phyloP scores from a whole-genome alignment of 495 filamentous ascomycete species.

The Aspergillus funiculosus region DNA sequence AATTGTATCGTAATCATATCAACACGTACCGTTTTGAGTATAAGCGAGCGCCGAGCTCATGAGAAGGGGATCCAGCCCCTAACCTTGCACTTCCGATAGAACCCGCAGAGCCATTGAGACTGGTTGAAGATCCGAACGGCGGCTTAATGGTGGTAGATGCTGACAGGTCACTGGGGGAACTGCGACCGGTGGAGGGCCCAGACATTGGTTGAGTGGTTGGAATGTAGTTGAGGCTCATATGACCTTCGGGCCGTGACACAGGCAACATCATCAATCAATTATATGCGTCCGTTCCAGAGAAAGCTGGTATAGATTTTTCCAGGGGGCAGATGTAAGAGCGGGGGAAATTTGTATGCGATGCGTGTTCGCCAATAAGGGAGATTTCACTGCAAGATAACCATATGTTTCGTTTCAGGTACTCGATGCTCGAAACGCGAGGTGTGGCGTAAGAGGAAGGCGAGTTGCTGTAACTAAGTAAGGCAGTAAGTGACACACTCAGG shows the following conservation, averaged over 20 bases:
- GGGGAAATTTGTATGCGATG: neutral
- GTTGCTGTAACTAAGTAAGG: neutral
- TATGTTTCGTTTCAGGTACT: slow-evolving; percentile 7
- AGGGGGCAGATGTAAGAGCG: too few relatives aligned
- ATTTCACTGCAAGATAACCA: slow-evolving; percentile 12
- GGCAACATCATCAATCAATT: slow-evolving; percentile 81
- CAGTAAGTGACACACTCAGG: neutral
- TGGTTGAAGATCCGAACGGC: slow-evolving; percentile 64
- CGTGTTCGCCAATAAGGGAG: neutral
- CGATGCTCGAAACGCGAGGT: neutral
- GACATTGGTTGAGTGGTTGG: slow-evolving; percentile 72
- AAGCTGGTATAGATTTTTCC: slow-evolving; percentile 10
- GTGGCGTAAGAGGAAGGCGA: neutral
- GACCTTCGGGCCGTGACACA: slow-evolving; percentile 57
- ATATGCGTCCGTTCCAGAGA: slow-evolving; percentile 24
- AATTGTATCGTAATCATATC: neutral
- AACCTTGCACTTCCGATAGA: slow-evolving; percentile 72
- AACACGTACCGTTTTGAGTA: slow-evolving; percentile 84
- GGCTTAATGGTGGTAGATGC: slow-evolving; percentile 62
- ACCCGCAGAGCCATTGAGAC: slow-evolving; percentile 56
- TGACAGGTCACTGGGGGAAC: slow-evolving; percentile 77
- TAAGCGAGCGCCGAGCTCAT: slow-evolving; percentile 72
- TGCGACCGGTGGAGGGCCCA: slow-evolving; percentile 78
- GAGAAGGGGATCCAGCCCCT: slow-evolving; percentile 94
- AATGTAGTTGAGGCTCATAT: slow-evolving; percentile 73